Evolutionary conservation across 768 basidiomycete species (phyloP).

Genomic region (Cystofilobasidium macerans): DNA sequence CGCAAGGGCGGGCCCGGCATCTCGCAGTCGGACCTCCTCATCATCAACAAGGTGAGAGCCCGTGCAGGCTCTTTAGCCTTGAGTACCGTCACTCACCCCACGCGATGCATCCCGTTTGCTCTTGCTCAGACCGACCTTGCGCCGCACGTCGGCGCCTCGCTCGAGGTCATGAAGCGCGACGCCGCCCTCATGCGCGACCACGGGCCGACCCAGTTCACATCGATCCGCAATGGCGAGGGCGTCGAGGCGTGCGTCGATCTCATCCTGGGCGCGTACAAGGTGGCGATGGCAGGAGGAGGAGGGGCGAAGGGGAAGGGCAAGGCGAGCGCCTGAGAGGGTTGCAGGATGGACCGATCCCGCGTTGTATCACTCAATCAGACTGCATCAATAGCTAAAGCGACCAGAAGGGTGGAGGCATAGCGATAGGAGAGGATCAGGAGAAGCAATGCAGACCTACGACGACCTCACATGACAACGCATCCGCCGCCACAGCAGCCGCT

Average conservation of each 20-base stretch:
- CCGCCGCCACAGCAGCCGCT: not conserved
- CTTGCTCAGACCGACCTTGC: constrained; percentile 83
- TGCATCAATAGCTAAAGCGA: no score
- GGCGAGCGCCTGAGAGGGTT: not conserved
- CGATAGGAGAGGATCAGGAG: no score
- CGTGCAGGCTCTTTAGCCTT: not conserved
- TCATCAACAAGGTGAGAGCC: constrained; percentile 75
- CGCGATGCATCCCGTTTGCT: not conserved
- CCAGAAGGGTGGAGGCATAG: no score
- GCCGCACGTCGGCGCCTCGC: constrained; percentile 78
- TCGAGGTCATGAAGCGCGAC: constrained; percentile 89
- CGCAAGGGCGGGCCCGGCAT: constrained; percentile 97
- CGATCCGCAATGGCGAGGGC: constrained; percentile 64
- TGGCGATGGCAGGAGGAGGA: constrained; percentile 29
- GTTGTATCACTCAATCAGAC: no score
- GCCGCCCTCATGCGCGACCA: constrained; percentile 68
- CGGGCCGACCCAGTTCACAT: constrained; percentile 85
- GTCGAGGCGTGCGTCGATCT: constrained; percentile 71
- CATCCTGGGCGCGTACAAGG: constrained; percentile 77
- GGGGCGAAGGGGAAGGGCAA: constrained; percentile 31
- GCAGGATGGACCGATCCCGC: no score
- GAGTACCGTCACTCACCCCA: not conserved
- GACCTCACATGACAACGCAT: not conserved
- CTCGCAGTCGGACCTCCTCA: constrained; percentile 65
- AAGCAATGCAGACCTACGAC: no score